phyloP scores from a whole-genome alignment of 495 filamentous ascomycete species.

The Xylaria flabelliformis region DNA sequence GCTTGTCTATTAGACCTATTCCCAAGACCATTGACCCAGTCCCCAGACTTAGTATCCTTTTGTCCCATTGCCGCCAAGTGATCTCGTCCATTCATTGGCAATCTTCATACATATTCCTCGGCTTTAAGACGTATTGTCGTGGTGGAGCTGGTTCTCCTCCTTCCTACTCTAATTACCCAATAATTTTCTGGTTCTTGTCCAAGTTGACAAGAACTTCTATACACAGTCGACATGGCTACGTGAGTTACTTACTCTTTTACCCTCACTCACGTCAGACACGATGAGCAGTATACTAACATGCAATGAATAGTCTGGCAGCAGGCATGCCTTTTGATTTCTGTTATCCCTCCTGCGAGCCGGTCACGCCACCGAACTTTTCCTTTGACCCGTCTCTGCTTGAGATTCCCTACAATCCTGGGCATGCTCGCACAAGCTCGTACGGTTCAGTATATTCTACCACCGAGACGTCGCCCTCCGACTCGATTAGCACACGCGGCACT shows the following conservation, averaged over 20 bases:
- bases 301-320: constrained; percentile 51
- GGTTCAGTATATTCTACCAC: constrained; percentile 62
- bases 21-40: constrained; percentile 31
- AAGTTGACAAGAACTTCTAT: constrained; percentile 39
- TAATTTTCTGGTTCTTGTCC: constrained; percentile 48
- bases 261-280: background rate
- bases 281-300: constrained; percentile 34
- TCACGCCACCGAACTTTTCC: constrained; percentile 57
- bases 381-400: constrained; percentile 61
- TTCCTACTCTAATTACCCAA: constrained; percentile 41
- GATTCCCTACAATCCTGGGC: constrained; percentile 54
- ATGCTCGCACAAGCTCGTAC: constrained; percentile 60
- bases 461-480: constrained; percentile 81
- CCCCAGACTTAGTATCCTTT: constrained; percentile 32
- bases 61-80: constrained; percentile 31
- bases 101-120: constrained; percentile 30
- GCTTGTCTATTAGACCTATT: constrained; percentile 39
- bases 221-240: constrained; percentile 58
- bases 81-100: constrained; percentile 26
- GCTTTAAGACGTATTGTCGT: constrained; percentile 19
- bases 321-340: constrained; percentile 61
- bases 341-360: constrained; percentile 55
- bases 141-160: constrained; percentile 39
- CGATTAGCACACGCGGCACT: constrained; percentile 68
- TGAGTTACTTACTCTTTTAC: constrained; percentile 39